phyloP scores from a whole-genome alignment of 2,329 filamentous ascomycete genomes.

The Aspergillus sp. region DNA sequence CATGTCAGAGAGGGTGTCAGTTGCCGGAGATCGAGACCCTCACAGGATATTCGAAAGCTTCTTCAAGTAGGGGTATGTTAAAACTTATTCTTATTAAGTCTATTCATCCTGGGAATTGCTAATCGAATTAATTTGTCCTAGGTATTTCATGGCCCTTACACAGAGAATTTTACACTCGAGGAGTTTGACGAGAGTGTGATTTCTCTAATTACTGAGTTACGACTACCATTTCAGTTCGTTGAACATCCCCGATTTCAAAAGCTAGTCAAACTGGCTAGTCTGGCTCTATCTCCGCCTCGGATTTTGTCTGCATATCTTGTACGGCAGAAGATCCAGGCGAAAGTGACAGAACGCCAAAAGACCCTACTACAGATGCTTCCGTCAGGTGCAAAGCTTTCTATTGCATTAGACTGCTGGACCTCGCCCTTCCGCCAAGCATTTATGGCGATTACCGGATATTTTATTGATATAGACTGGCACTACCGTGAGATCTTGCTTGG shows the following conservation, averaged over 20 bases:
- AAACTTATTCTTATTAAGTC: not conserved
- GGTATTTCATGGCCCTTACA: not conserved
- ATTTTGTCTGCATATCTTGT: not conserved
- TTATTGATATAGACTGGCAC: constrained; percentile 9
- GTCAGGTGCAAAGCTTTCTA: not conserved
- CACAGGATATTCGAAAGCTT: not conserved
- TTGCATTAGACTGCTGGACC: constrained; percentile 7
- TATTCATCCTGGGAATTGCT: not conserved
- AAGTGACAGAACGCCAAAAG: not conserved
- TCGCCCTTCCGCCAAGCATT: constrained; percentile 9
- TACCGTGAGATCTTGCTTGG: constrained; percentile 11
- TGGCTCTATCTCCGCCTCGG: not conserved
- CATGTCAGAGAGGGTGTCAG: not conserved
- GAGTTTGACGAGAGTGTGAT: not conserved
- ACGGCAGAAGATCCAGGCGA: not conserved
- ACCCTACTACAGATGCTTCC: not conserved
- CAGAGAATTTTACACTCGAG: not conserved
- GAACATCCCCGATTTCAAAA: not conserved
- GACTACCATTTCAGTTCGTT: not conserved
- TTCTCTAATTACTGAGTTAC: not conserved
- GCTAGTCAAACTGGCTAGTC: not conserved
- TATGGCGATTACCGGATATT: constrained; percentile 12
- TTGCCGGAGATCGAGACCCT: not conserved
- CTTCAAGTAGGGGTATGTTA: not conserved
- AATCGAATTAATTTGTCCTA: not conserved